Evolutionary conservation across 345 rosid genomes (phyloP).

Genomic region (Melaleuca quinquenervia): DNA sequence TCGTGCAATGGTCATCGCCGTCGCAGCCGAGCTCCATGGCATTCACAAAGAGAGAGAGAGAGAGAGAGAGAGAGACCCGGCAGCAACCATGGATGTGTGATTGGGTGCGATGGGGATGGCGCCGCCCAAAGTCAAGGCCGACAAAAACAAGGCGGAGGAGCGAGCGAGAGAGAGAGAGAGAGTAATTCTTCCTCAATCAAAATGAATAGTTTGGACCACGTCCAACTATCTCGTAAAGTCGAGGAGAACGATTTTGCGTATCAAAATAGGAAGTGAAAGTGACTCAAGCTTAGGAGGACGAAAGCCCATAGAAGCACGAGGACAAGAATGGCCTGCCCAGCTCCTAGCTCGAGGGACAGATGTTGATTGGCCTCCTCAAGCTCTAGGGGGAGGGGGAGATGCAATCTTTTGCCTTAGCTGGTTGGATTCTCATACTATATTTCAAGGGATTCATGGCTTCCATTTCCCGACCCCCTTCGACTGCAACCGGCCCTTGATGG

Average conservation of each 20-base stretch:
- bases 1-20: not conserved
- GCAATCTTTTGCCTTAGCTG: not conserved
- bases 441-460: not conserved
- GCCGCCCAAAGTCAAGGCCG: not conserved
- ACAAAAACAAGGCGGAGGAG: not conserved
- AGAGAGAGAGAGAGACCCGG: not conserved
- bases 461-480: not conserved
- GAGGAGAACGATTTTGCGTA: not conserved
- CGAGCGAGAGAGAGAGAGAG: not conserved
- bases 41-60: no score
- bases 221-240: not conserved
- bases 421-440: not conserved
- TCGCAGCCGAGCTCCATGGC: not conserved
- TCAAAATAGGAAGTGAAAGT: not conserved
- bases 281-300: not conserved
- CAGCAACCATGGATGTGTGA: not conserved
- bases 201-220: not conserved
- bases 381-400: not conserved
- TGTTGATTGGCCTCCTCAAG: no score
- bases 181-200: not conserved
- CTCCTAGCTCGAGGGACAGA: not conserved
- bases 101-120: not conserved
- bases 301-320: not conserved
- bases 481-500: not conserved
- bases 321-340: not conserved